Evolutionary conservation across 1,284 basidiomycete species (phyloP), one percentile per base, ranked within the genome.

Genomic region (Cutaneotrichosporon sp.): DNA sequence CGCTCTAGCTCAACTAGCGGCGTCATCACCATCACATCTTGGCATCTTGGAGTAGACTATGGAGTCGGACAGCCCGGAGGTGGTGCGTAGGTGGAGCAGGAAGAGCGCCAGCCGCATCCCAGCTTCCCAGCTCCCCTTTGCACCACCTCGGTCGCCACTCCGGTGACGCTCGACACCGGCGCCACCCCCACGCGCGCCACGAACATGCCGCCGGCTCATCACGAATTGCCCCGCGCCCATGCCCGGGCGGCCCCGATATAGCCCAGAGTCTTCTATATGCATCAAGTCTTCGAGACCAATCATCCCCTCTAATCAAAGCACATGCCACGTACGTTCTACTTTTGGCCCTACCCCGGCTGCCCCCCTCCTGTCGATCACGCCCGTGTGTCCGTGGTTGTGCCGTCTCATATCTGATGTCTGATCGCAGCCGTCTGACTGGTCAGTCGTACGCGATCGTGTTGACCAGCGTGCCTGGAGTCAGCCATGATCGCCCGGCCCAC

Each of bases 381-480:
- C 18, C 18, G 38, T 36, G 18, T 42, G 16, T 18, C 38, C 16
- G 38, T 36, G 29, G n/a, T n/a, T n/a, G n/a, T n/a, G n/a, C n/a
- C n/a, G n/a, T n/a, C n/a, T n/a, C n/a, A 29, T 4, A 9, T 29
- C 5, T 5, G 29, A 5, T 4, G 18, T 38, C 36, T 45, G 45
- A 16, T 11, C 22, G 22, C 11, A 11, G 45, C 20, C 22, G 24
- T 24, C 45, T 24, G 25, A 46, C 22, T 33, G n/a, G 29, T 33
- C 33, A 53, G 34, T 90, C 89, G 72, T 92, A 90, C 31, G 85
- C 78, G 9, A 92, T 86, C 27, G 84, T 81, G 73, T 91, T 92
- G 58, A 88, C 82, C 8, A 92, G 82, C 0, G 88, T 88, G 13
- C 91, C 90, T 68, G 50, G 61, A 89, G n/a, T 46, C 14, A 49